phyloP scores from a whole-genome alignment of 331 rosid species.

The Acacia concinna region DNA sequence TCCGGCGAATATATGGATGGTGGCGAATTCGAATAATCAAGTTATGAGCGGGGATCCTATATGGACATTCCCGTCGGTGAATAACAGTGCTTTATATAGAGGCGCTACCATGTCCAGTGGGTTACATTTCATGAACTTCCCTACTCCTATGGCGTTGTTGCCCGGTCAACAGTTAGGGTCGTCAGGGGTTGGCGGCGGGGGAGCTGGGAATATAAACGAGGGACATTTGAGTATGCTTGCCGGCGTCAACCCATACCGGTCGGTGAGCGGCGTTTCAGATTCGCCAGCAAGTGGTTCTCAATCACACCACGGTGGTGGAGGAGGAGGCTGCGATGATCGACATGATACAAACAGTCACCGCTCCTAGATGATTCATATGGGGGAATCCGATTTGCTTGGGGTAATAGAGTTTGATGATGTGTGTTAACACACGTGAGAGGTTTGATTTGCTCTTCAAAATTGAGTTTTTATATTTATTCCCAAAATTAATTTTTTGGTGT shows the following conservation, averaged over 20 bases:
- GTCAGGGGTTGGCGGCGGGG: slow-evolving; percentile 30
- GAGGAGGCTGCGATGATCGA: slow-evolving; percentile 44
- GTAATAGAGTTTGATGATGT: slow-evolving; percentile 50
- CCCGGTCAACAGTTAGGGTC: slow-evolving; percentile 71
- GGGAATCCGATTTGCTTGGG: slow-evolving; percentile 3
- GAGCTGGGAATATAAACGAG: slow-evolving; percentile 42
- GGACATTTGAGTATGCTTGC: slow-evolving; percentile 81
- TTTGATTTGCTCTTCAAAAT: slow-evolving; percentile 58
- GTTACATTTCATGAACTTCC: slow-evolving; percentile 93
- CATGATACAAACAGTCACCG: slow-evolving; percentile 70
- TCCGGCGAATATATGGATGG: slow-evolving; percentile 93
- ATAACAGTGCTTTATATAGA: slow-evolving; percentile 69
- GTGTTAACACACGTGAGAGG: slow-evolving; percentile 77
- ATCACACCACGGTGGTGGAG: slow-evolving; percentile 61
- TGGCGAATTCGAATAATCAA: slow-evolving; percentile 68
- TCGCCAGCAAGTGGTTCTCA: slow-evolving; percentile 70
- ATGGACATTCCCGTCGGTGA: slow-evolving; percentile 82
- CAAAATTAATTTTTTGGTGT: slow-evolving; percentile 57
- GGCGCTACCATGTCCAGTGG: slow-evolving; percentile 72
- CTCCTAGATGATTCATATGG: slow-evolving; percentile 52
- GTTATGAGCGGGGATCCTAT: slow-evolving; percentile 82
- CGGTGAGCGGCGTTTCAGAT: slow-evolving; percentile 47
- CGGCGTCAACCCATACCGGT: slow-evolving; percentile 70
- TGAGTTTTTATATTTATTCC: slow-evolving; percentile 49
- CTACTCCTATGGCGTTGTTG: slow-evolving; percentile 69